These are phyloP conservation scores for Stephanodiscus minutulus DNA, from an alignment of 108 stramenopile genomes.

Conservation along the genomic window DNA sequence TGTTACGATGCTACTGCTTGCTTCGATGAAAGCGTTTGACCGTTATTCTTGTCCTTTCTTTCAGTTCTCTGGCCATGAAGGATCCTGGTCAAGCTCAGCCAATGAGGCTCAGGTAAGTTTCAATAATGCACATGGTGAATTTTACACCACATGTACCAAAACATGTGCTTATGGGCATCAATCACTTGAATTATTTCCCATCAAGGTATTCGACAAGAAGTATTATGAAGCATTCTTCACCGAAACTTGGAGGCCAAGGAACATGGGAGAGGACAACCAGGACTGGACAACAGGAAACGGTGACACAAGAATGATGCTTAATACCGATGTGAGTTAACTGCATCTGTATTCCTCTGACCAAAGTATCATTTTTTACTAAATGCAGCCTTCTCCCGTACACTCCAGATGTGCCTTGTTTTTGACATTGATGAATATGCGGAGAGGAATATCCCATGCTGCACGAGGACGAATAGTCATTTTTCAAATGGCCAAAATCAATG, in stretches of 20 bases:
- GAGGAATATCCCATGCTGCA: conserved; percentile 22
- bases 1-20: background rate
- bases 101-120: conserved; percentile 14
- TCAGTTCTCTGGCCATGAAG: conserved; percentile 49
- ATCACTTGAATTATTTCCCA: background rate
- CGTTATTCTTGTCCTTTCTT: background rate
- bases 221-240: conserved; percentile 40
- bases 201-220: conserved; percentile 40
- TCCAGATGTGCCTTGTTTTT: conserved; percentile 20
- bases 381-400: background rate
- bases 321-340: conserved; percentile 39
- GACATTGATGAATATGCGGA: conserved; percentile 11
- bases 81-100: conserved; percentile 27
- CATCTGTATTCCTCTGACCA: background rate
- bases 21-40: background rate
- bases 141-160: no score
- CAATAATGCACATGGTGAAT: background rate
- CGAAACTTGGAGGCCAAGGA: conserved; percentile 31
- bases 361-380: background rate
- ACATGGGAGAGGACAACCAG: conserved; percentile 18
- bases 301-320: conserved; percentile 43
- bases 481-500: conserved; percentile 18
- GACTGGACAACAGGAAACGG: conserved; percentile 31
- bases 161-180: no score
- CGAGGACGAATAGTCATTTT: conserved; percentile 21